A percentile compares a stretch with the other conserved stretches of the same genome.
phyloP scores from a whole-genome alignment of 2,329 filamentous ascomycete genomes.

The Dryadomyces sulphureus region DNA sequence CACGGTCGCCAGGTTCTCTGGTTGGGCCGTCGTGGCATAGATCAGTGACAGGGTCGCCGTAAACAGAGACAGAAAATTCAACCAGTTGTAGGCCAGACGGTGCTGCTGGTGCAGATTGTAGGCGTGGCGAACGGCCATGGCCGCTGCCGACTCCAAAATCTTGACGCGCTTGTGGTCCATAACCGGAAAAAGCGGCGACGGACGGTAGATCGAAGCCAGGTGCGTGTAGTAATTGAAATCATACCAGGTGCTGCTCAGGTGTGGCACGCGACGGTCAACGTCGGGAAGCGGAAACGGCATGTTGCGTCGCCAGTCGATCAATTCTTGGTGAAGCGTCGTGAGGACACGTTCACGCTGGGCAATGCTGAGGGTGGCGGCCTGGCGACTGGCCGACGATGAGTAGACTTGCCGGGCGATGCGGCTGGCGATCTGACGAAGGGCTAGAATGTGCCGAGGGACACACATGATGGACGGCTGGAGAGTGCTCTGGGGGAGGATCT shows the following conservation, averaged over 20 bases:
- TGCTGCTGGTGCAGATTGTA: conserved; percentile 22
- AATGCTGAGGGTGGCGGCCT: background rate
- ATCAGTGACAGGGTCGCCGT: conserved; percentile 26
- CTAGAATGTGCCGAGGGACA: conserved; percentile 26
- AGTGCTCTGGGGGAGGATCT: conserved; percentile 11
- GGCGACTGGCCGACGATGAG: conserved; percentile 9
- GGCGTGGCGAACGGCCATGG: conserved; percentile 15
- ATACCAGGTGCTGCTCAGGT: conserved; percentile 28
- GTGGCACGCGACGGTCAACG: conserved; percentile 23
- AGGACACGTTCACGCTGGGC: conserved; percentile 19
- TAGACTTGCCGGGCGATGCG: conserved; percentile 25
- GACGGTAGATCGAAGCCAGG: conserved; percentile 27
- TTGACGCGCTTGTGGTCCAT: conserved; percentile 21
- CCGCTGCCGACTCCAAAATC: conserved; percentile 15
- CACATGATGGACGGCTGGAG: conserved; percentile 22
- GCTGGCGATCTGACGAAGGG: conserved; percentile 24
- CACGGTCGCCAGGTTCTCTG: conserved; percentile 16
- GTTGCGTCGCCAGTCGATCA: conserved; percentile 27
- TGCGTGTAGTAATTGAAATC: conserved; percentile 33
- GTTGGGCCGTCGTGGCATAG: conserved; percentile 25
- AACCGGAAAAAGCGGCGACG: conserved; percentile 25
- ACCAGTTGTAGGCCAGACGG: conserved; percentile 26
- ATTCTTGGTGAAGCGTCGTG: conserved; percentile 20
- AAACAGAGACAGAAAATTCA: conserved; percentile 25
- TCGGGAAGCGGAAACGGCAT: conserved; percentile 29